Conservation (phyloP, 768 basidiomycete genomes). For the Mycena latifolia region DNA sequence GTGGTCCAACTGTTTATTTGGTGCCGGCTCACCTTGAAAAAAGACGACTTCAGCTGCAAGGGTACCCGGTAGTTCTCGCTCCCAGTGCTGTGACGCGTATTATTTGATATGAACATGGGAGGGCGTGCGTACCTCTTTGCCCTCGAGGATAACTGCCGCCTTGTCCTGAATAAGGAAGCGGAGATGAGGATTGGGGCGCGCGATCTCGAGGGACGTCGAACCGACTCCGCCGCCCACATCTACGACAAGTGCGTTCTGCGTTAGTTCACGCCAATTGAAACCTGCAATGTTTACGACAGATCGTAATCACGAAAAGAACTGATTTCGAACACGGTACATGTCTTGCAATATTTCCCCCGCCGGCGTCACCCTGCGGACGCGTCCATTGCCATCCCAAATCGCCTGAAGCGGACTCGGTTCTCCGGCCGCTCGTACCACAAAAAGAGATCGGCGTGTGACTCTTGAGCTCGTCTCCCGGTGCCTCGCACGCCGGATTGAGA, state of each 20-base stretch:
- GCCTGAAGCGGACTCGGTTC: conserved; percentile 35
- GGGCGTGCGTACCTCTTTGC: not conserved
- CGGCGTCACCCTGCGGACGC: conserved; percentile 19
- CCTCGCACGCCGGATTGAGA: conserved; percentile 18
- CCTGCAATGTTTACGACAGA: not conserved
- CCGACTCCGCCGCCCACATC: conserved; percentile 24
- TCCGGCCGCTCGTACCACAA: conserved; percentile 40
- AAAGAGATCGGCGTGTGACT: conserved; percentile 36
- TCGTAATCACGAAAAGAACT: too few species aligned
- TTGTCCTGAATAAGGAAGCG: conserved; percentile 14
- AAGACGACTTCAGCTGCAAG: not conserved
- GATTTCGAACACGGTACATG: not conserved
- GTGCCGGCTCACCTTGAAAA: too few species aligned
- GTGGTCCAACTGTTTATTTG: too few species aligned
- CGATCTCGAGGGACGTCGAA: conserved; percentile 5
- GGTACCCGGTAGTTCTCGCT: conserved; percentile 35
- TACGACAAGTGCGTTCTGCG: conserved; percentile 2
- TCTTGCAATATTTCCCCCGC: conserved; percentile 8
- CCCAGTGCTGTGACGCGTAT: conserved; percentile 33
- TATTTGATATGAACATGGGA: too few species aligned
- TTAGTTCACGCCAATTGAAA: conserved; percentile 5
- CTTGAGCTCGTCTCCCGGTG: conserved; percentile 33
- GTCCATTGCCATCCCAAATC: conserved; percentile 43
- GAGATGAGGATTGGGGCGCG: not conserved
- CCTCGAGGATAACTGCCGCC: not conserved